These are phyloP conservation scores for Syzygium oleosum DNA, from an alignment of 345 rosid genomes.

Conservation along the genomic window DNA sequence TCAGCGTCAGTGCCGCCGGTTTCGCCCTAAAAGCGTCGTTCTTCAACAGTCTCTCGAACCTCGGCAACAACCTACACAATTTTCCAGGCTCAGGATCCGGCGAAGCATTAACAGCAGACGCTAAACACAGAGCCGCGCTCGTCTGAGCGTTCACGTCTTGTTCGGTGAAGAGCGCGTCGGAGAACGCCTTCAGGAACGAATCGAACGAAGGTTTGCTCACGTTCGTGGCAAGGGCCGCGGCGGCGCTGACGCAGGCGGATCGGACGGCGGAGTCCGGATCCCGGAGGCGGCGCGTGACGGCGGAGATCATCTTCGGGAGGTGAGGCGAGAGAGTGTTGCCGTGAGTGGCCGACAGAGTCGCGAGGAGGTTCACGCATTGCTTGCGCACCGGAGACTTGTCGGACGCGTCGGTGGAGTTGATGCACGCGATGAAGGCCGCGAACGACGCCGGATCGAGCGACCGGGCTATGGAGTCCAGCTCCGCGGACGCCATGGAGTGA, in stretches of 20 bases:
- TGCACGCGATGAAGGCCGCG: conserved; percentile 54
- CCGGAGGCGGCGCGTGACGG: conserved; percentile 62
- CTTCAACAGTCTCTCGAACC: conserved; percentile 67
- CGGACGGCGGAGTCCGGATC: conserved; percentile 76
- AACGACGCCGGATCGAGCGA: conserved; percentile 47
- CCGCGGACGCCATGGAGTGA: conserved; percentile 51
- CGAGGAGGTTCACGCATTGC: conserved; percentile 61
- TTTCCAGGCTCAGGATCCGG: conserved; percentile 61
- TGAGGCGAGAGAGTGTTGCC: conserved; percentile 47
- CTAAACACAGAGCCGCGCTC: conserved; percentile 77
- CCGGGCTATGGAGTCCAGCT: conserved; percentile 62
- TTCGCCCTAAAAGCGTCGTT: conserved; percentile 66
- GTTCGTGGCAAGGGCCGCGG: conserved; percentile 51
- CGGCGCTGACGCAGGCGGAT: conserved; percentile 54
- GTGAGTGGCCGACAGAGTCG: conserved; percentile 46
- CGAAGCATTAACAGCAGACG: conserved; percentile 70
- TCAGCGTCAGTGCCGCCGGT: conserved; percentile 62
- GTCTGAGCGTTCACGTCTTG: conserved; percentile 71
- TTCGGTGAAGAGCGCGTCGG: conserved; percentile 85
- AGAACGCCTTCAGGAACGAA: conserved; percentile 59
- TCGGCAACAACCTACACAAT: conserved; percentile 39
- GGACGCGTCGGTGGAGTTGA: conserved; percentile 61
- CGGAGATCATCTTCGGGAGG: conserved; percentile 60
- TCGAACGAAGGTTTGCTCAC: conserved; percentile 47
- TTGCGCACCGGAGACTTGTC: conserved; percentile 68